Evolutionary conservation across 2,329 filamentous ascomycete species (phyloP).

Genomic region (Didymella arachidicola): DNA sequence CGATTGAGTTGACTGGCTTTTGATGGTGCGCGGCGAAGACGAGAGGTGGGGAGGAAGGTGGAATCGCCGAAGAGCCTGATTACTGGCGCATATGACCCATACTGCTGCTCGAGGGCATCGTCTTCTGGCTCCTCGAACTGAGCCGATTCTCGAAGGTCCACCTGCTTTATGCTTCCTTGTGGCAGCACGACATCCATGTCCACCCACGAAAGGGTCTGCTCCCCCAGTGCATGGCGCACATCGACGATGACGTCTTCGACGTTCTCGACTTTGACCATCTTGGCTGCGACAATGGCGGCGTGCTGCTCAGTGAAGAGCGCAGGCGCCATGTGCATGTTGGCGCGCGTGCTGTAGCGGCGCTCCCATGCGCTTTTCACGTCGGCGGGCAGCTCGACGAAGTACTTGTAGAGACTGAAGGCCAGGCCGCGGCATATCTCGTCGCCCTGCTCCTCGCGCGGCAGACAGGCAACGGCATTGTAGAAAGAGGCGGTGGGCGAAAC

Average conservation of each 20-base stretch:
- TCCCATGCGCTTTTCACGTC: slow-evolving; percentile 76
- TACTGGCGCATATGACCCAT: slow-evolving; percentile 78
- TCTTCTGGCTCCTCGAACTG: slow-evolving; percentile 68
- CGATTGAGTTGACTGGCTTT: slow-evolving; percentile 82
- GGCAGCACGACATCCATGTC: slow-evolving; percentile 90
- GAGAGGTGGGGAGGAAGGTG: slow-evolving; percentile 85
- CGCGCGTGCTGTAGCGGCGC: slow-evolving; percentile 59
- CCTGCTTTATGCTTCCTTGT: slow-evolving; percentile 68
- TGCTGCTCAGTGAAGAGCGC: slow-evolving; percentile 88
- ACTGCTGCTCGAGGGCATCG: slow-evolving; percentile 73
- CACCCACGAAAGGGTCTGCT: slow-evolving; percentile 82
- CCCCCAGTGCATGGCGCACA: slow-evolving; percentile 77
- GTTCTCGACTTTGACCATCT: slow-evolving; percentile 84
- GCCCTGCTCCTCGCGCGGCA: slow-evolving; percentile 93
- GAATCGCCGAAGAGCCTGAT: slow-evolving; percentile 83
- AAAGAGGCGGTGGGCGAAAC: slow-evolving; percentile 91
- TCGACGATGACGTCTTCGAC: slow-evolving; percentile 74
- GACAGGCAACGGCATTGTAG: slow-evolving; percentile 86
- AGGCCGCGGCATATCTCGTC: slow-evolving; percentile 91
- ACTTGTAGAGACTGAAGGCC: slow-evolving; percentile 92
- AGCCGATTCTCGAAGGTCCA: slow-evolving; percentile 60
- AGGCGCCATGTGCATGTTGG: slow-evolving; percentile 68
- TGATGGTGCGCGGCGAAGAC: slow-evolving; percentile 83
- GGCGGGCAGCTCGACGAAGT: slow-evolving; percentile 86
- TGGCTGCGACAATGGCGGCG: slow-evolving; percentile 86